Percentiles rank a stretch among this genome's conserved stretches.
phyloP scores from a whole-genome alignment of 139 green algal species.

The Chlamydomonas incerta region DNA sequence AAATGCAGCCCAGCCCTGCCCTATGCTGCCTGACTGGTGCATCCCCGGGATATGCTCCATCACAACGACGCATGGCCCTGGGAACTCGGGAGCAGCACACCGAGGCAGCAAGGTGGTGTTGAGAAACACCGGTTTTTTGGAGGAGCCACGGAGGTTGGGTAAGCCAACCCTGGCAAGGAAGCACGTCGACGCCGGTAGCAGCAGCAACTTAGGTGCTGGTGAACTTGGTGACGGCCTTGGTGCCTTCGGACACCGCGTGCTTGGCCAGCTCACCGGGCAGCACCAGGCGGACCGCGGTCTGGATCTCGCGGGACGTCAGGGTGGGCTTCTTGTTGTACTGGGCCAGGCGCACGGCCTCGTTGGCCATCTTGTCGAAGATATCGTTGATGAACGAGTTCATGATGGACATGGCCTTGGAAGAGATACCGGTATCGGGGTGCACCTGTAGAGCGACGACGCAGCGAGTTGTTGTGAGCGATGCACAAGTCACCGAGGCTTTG shows the following conservation, averaged over 20 bases:
- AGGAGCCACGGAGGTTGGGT: not conserved
- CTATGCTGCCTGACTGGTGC: too few relatives aligned
- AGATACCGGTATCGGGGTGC: constrained; percentile 93
- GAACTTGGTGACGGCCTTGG: constrained; percentile 95
- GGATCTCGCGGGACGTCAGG: constrained; percentile 70
- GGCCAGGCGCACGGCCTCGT: constrained; percentile 76
- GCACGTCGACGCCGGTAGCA: not conserved
- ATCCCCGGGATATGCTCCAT: too few relatives aligned
- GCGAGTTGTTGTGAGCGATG: too few relatives aligned
- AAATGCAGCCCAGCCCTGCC: too few relatives aligned
- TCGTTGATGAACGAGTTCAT: constrained; percentile 94
- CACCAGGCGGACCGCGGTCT: constrained; percentile 87
- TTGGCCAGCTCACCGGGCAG: constrained; percentile 89
- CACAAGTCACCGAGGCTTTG: too few relatives aligned
- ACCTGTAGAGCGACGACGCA: constrained; percentile 88
- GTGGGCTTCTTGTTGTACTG: constrained; percentile 64
- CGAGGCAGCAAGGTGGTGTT: constrained; percentile 48
- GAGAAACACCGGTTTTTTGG: constrained; percentile 39
- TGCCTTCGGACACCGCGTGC: constrained; percentile 86
- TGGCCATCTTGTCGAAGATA: constrained; percentile 92
- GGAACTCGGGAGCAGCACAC: too few relatives aligned
- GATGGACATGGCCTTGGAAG: constrained; percentile 45
- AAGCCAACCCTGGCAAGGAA: not conserved
- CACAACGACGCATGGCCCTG: too few relatives aligned
- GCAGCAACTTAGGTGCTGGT: constrained; percentile 70